Percentiles rank a stretch among this genome's conserved stretches.
Conservation (phyloP, 768 basidiomycete species). For the Rhodotorula sphaerocarpa region DNA sequence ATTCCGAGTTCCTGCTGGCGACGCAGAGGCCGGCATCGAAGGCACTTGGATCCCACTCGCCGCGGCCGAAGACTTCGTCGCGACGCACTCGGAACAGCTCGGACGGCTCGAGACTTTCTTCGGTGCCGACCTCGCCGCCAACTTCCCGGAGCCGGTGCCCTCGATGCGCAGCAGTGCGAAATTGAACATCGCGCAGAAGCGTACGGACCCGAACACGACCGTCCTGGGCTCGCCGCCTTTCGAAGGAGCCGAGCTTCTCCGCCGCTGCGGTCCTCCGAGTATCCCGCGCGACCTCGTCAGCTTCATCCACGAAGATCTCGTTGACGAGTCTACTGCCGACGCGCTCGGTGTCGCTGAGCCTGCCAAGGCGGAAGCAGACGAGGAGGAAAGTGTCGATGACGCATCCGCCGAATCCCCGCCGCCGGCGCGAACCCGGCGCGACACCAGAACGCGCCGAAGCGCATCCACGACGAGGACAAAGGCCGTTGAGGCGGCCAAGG, state of each 20-base stretch:
- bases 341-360: neutral
- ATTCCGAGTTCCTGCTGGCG: neutral
- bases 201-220: neutral
- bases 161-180: slow-evolving; percentile 1
- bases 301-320: neutral
- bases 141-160: slow-evolving; percentile 22
- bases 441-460: neutral
- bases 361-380: neutral
- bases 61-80: slow-evolving; percentile 1
- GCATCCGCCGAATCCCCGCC: neutral
- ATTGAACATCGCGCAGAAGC: neutral
- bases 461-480: neutral
- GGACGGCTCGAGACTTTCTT: slow-evolving; percentile 14
- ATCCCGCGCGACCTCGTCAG: neutral
- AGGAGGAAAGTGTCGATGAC: neutral
- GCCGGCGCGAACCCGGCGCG: neutral
- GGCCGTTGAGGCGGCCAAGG: too few relatives aligned
- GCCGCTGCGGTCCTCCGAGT: neutral
- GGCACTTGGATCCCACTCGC: slow-evolving; percentile 13
- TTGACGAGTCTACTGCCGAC: neutral
- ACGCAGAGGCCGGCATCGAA: neutral
- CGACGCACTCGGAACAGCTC: neutral
- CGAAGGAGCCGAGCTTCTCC: slow-evolving; percentile 3
- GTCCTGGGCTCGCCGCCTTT: slow-evolving; percentile 4
- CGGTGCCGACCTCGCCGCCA: slow-evolving; percentile 15